Base-by-base conservation (phyloP, 768 basidiomycete species). In the Harrya chromipes region DNA sequence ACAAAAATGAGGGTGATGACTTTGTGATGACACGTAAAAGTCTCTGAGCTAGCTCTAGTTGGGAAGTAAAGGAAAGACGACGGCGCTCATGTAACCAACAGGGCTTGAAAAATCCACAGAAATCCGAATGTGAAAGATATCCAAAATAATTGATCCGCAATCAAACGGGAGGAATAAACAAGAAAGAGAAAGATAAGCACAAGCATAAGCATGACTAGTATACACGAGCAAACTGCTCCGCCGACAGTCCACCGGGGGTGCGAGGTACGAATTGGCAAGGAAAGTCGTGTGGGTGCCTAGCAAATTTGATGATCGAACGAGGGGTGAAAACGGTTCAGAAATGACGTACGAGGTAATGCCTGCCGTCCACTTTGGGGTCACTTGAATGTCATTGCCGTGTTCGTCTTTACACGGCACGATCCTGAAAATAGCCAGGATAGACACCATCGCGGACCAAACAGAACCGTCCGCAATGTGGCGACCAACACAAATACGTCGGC, bases 381-480 rank as follows among this genome's bases (percentile, higher is more conserved):
- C 59, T 6, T 33, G 42, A 17, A 68, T 21, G 4, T 66, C 52
- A 9, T 60, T 53, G 19, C 65, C 67, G 35, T 50, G 52, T 33
- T 57, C 52, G 37, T 67, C 62, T 36, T 54, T 60, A 19, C 54
- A 56, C 23, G 69, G 69, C 37, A 41, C 47, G 40, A 76, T 70
- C 13, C 56, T 55, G 52, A 74, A 72, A 2, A 66, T 44, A 3
- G 72, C 68, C 23, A 76, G 60, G 11, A 68, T 57, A 26, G 62
- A 49, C 33, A 58, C 62, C 23, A 69, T 69, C 4, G 72, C 67
- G 12, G 69, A 62, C 60, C 69, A 71, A 23, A 76, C 14, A 14
- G 70, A 73, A 1, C 70, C 65, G 17, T 76, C 72, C 5, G 72
- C 77, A 34, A 81, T 57, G 40, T 72, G 47, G 21, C 68, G 61